phyloP scores from a whole-genome alignment of 495 filamentous ascomycete genomes.

The Talaromyces stipitatus region DNA sequence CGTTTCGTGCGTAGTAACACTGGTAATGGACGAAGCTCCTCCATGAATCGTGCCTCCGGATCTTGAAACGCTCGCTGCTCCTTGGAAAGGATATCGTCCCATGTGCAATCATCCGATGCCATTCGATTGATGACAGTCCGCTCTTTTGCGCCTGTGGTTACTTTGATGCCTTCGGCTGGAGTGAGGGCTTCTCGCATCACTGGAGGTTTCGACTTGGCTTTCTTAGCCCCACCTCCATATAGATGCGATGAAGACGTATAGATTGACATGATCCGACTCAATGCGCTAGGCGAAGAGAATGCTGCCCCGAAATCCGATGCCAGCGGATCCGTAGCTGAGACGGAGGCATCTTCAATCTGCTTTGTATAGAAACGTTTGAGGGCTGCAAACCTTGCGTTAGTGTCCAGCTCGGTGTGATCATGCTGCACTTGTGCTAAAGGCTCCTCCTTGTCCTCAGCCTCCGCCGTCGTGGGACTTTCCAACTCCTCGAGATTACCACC shows the following conservation, averaged over 20 bases:
- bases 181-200: conserved; percentile 72
- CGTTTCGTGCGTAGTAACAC: conserved; percentile 83
- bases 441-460: conserved; percentile 1
- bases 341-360: conserved; percentile 56
- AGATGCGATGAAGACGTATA: conserved; percentile 58
- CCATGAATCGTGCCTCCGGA: conserved; percentile 44
- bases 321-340: conserved; percentile 43
- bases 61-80: conserved; percentile 45
- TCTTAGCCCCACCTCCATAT: conserved; percentile 50
- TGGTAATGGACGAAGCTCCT: conserved; percentile 69
- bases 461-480: not conserved
- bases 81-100: conserved; percentile 45
- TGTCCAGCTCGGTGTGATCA: conserved; percentile 20
- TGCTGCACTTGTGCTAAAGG: conserved; percentile 10
- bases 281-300: conserved; percentile 71
- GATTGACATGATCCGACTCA: conserved; percentile 84
- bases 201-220: conserved; percentile 55
- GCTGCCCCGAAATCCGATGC: conserved; percentile 43
- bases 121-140: conserved; percentile 32
- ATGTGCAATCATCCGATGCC: conserved; percentile 39
- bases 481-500: conserved; percentile 5
- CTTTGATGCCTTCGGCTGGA: conserved; percentile 59
- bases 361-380: conserved; percentile 64
- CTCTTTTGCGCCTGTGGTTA: conserved; percentile 45
- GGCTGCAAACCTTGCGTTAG: conserved; percentile 38